These are phyloP conservation scores for Lolium perenne DNA, from an alignment of 176 grass and related monocot genomes.

Conservation along the genomic window DNA sequence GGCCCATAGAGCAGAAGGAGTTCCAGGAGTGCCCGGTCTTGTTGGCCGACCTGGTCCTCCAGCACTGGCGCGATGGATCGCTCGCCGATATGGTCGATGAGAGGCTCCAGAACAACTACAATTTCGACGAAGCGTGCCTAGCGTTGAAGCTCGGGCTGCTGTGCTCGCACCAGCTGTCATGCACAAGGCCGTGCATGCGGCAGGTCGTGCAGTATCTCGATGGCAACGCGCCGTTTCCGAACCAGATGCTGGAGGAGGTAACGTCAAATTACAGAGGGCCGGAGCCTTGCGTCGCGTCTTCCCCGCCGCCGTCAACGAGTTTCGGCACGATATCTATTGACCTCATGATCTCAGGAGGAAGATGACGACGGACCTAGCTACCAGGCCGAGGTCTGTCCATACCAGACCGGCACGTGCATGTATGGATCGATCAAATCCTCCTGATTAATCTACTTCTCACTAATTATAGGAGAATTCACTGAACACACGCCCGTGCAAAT, in stretches of 20 bases:
- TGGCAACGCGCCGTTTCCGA: not conserved
- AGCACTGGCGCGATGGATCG: not conserved
- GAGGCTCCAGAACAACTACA: slow-evolving; percentile 6
- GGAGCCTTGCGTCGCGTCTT: not conserved
- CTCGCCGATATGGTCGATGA: not conserved
- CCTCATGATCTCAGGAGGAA: not conserved
- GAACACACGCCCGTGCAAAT: no score
- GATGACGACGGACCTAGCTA: not conserved
- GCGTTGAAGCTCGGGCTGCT: slow-evolving; percentile 46
- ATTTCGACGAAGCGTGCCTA: slow-evolving; percentile 34
- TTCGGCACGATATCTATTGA: not conserved
- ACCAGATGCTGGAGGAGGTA: not conserved
- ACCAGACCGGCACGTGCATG: not conserved
- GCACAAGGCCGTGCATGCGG: slow-evolving; percentile 36
- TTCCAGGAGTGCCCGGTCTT: not conserved
- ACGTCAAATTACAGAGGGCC: not conserved
- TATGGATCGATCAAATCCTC: not conserved
- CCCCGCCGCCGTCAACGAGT: not conserved
- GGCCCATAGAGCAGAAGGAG: not conserved
- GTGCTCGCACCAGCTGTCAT: slow-evolving; percentile 30
- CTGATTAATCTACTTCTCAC: no score
- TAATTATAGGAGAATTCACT: no score
- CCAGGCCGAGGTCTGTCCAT: not conserved
- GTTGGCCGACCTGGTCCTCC: slow-evolving; percentile 33
- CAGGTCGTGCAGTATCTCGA: slow-evolving; percentile 43